Percentiles rank a stretch among this genome's conserved stretches.
phyloP scores from a whole-genome alignment of 1,139 yeast species.

The Geotrichum restrictum region DNA sequence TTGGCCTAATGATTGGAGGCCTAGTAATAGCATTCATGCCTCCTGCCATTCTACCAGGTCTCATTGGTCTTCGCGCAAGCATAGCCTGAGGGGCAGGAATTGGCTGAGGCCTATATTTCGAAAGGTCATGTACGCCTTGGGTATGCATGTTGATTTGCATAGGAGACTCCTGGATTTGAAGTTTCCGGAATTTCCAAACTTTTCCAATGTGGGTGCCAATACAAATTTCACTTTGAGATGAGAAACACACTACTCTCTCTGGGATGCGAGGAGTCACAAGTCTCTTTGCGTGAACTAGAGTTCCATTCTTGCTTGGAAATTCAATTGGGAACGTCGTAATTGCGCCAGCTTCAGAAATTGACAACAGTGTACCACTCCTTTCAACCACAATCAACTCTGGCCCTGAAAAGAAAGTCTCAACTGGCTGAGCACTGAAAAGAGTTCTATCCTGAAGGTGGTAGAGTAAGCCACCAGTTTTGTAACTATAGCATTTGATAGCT shows the following conservation, averaged over 20 bases:
- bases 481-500: conserved; percentile 26
- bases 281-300: conserved; percentile 50
- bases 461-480: conserved; percentile 18
- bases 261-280: conserved; percentile 68
- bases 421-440: conserved; percentile 20
- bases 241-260: conserved; percentile 62
- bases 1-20: conserved; percentile 12
- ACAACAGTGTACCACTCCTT: conserved; percentile 23
- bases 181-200: conserved; percentile 57
- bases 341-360: conserved; percentile 26
- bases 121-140: conserved; percentile 21
- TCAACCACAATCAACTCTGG: conserved; percentile 27
- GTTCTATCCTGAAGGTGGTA: conserved; percentile 22
- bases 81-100: conserved; percentile 23
- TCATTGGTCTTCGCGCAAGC: conserved; percentile 19
- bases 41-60: conserved; percentile 13
- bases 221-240: conserved; percentile 50
- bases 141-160: conserved; percentile 18
- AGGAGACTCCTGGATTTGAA: conserved; percentile 44
- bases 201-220: conserved; percentile 64
- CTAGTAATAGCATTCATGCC: conserved; percentile 3
- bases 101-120: conserved; percentile 21
- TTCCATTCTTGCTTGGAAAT: conserved; percentile 21
- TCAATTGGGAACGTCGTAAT: conserved; percentile 16
- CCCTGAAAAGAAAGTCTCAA: conserved; percentile 28